Evolutionary conservation across 495 filamentous ascomycete genomes (phyloP).

Genomic region (Letharia columbiana): DNA sequence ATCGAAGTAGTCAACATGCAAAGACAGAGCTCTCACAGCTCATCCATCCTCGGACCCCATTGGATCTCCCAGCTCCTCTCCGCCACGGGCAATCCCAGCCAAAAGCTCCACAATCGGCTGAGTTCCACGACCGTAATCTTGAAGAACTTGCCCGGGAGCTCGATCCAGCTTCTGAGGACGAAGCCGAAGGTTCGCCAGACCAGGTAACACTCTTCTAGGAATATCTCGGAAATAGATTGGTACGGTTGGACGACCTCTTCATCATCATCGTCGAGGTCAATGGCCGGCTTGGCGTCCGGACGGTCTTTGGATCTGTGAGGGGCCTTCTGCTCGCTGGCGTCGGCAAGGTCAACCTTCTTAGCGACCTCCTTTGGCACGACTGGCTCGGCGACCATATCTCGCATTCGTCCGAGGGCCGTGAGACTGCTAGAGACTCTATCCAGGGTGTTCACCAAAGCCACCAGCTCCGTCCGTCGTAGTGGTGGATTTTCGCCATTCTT

Average conservation of each 20-base stretch:
- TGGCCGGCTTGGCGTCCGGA: conserved; percentile 20
- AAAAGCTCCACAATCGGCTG: conserved; percentile 61
- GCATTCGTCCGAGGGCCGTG: conserved; percentile 64
- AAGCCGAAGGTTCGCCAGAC: conserved; percentile 54
- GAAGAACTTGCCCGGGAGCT: conserved; percentile 59
- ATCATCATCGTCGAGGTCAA: conserved; percentile 38
- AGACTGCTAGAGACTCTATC: conserved; percentile 75
- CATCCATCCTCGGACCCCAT: conserved; percentile 45
- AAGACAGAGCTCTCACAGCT: conserved; percentile 37
- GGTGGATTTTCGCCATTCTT: conserved; percentile 63
- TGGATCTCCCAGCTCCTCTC: conserved; percentile 59
- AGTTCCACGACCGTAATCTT: conserved; percentile 53
- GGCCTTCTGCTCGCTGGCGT: conserved; percentile 24
- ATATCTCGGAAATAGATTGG: conserved; percentile 45
- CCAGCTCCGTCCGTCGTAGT: conserved; percentile 81
- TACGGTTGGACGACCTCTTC: conserved; percentile 33
- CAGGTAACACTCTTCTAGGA: conserved; percentile 53
- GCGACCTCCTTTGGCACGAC: conserved; percentile 23
- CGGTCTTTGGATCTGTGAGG: conserved; percentile 20
- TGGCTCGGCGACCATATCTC: conserved; percentile 46
- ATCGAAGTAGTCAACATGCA: not conserved
- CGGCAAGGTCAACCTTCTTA: conserved; percentile 31
- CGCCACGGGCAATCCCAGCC: conserved; percentile 66
- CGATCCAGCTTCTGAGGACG: conserved; percentile 62
- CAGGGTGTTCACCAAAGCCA: conserved; percentile 89